These are phyloP conservation scores for Fusarium mangiferae DNA, from an alignment of 2,329 filamentous ascomycete genomes.

Conservation along the genomic window DNA sequence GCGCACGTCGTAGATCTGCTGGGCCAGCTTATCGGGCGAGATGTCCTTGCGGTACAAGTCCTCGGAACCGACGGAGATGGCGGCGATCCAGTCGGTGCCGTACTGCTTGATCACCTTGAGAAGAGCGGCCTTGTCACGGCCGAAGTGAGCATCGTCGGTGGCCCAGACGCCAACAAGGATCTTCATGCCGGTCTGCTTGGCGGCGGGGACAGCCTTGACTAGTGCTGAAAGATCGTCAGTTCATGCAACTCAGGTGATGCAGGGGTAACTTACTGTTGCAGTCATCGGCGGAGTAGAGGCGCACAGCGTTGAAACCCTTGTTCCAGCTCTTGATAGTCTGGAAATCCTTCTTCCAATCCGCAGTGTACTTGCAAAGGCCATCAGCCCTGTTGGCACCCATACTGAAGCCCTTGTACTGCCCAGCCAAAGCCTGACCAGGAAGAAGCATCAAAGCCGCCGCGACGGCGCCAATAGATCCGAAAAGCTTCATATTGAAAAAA, in stretches of 20 bases:
- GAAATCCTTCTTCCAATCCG: slow-evolving; percentile 43
- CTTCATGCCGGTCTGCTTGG: slow-evolving; percentile 40
- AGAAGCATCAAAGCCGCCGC: slow-evolving; percentile 33
- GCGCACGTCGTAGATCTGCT: slow-evolving; percentile 41
- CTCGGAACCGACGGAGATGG: slow-evolving; percentile 39
- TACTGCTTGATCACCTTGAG: slow-evolving; percentile 40
- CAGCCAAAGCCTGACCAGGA: slow-evolving; percentile 34
- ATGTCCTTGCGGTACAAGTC: slow-evolving; percentile 42
- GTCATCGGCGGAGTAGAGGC: slow-evolving; percentile 35
- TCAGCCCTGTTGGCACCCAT: slow-evolving; percentile 38
- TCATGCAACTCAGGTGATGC: too few relatives aligned
- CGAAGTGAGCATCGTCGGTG: slow-evolving; percentile 39
- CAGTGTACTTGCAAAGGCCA: slow-evolving; percentile 35
- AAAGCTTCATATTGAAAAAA: slow-evolving; percentile 30
- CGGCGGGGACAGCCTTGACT: slow-evolving; percentile 39
- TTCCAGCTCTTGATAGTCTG: slow-evolving; percentile 41
- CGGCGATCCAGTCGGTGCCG: slow-evolving; percentile 40
- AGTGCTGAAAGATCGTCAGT: slow-evolving; percentile 12
- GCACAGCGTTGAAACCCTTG: slow-evolving; percentile 42
- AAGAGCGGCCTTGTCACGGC: slow-evolving; percentile 39
- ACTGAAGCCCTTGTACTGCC: slow-evolving; percentile 40
- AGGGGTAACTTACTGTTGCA: slow-evolving; percentile 33
- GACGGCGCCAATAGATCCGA: slow-evolving; percentile 26
- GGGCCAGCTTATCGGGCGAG: slow-evolving; percentile 36
- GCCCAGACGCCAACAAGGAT: slow-evolving; percentile 40